Evolutionary conservation across 202 grass and related monocot genomes (phyloP).

Genomic region (Zizania palustris): DNA sequence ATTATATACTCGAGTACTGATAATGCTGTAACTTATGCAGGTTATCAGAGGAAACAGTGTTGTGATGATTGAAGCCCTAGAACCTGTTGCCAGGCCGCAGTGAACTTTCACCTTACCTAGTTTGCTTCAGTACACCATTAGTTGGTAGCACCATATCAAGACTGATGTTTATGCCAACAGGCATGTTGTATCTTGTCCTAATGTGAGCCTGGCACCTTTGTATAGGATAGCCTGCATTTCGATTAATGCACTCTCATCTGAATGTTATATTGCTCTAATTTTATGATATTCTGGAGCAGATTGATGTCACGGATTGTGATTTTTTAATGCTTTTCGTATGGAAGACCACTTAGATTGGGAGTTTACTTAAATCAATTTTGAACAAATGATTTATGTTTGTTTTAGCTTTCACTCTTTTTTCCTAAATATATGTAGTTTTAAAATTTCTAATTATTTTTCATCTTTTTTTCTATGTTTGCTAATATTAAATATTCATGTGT

Average conservation of each 20-base stretch:
- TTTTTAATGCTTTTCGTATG: background rate
- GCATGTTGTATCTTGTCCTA: constrained; percentile 26
- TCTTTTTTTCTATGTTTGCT: no score
- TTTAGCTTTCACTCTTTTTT: no score
- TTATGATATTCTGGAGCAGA: background rate
- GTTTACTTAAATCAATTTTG: no score
- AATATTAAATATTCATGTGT: no score
- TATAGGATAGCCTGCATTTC: constrained; percentile 6
- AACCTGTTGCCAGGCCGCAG: constrained; percentile 57
- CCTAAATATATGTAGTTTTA: no score
- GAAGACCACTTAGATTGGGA: no score
- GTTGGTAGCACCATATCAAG: constrained; percentile 25
- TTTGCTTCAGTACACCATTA: constrained; percentile 26
- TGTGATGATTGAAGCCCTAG: constrained; percentile 90
- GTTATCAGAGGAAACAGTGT: constrained; percentile 89
- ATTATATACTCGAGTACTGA: constrained; percentile 6
- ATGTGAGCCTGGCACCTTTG: constrained; percentile 19
- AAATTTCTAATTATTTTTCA: no score
- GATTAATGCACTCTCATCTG: background rate
- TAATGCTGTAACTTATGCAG: constrained; percentile 40
- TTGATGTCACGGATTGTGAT: background rate
- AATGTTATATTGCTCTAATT: background rate
- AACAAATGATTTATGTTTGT: no score
- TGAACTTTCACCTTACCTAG: constrained; percentile 15
- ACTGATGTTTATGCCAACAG: constrained; percentile 1